Evolutionary conservation across 176 grass and related monocot species (phyloP).

Genomic region (Areca catechu): DNA sequence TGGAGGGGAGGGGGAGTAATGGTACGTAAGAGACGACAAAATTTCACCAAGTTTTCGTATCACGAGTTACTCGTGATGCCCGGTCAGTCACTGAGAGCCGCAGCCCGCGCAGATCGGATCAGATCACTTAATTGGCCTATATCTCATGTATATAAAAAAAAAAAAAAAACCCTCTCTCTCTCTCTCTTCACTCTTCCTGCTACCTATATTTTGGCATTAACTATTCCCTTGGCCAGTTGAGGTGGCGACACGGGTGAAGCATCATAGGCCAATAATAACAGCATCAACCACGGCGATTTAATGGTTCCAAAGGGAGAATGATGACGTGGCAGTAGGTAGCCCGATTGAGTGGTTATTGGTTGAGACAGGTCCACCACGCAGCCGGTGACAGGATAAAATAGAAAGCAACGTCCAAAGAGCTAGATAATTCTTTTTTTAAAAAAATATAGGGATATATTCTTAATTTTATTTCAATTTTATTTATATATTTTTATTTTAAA

Average conservation of each 20-base stretch:
- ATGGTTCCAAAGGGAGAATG: constrained; percentile 2
- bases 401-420: too few relatives aligned
- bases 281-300: not conserved
- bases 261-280: constrained; percentile 22
- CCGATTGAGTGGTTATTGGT: too few relatives aligned
- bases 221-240: not conserved
- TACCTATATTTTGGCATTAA: constrained; percentile 2
- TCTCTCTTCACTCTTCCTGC: not conserved
- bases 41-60: constrained; percentile 2
- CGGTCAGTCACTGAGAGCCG: not conserved
- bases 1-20: not conserved
- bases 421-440: too few relatives aligned
- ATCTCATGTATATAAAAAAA: too few relatives aligned
- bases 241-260: not conserved
- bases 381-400: too few relatives aligned
- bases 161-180: too few relatives aligned
- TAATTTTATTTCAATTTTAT: too few relatives aligned
- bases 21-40: not conserved
- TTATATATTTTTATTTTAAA: too few relatives aligned
- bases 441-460: too few relatives aligned
- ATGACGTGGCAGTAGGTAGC: not conserved
- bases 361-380: too few relatives aligned
- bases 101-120: not conserved
- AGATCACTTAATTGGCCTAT: not conserved
- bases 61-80: constrained; percentile 16